Evolutionary conservation across 2,329 filamentous ascomycete species (phyloP), one percentile per base, ranked within the genome.

Genomic region (Cladophialophora psammophila): DNA sequence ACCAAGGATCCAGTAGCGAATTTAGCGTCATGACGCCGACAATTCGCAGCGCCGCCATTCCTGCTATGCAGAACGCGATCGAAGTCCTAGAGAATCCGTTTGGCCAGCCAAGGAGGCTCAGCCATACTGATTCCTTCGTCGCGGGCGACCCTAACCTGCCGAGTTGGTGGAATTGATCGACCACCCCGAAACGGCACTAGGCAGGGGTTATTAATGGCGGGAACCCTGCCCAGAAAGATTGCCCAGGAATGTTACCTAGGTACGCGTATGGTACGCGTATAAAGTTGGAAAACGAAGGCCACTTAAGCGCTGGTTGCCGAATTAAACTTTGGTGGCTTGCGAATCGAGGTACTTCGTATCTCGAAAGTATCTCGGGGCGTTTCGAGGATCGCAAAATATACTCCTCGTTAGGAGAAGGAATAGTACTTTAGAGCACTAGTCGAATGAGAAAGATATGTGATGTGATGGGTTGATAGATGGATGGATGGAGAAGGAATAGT

Each of bases 51-150:
- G 60, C 60, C 26, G 60, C 54, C 50, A 63, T 63, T 26, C 60
- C 60, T 15, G 60, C 60, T 35, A 63, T 63, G 60, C 53, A 55
- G 40, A 56, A 48, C 15, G 60, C 60, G 26, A 63, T 63, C 35
- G 60, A 63, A 38, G 60, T 63, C 20, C 34, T 63, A 36, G 60
- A 36, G 12, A 63, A 63, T 45, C 60, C 60, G 35, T 63, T 63
- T n/a, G 60, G 50, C 31, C 60, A 56, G 18, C 15, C 35, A 7
- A 55, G 60, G 52, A 55, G 60, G 50, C 35, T 53, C 13, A 56
- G 26, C 3, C 26, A 55, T 13, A 36, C 54, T 10, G 52, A 57
- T 36, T 48, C 60, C 5, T 63, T 56, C 53, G 50, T 52, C 9
- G n/a, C 60, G 7, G 60, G 50, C 13, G 60, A 63, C 36, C 40